Base-by-base conservation (phyloP, 2,329 filamentous ascomycete species). In the Claviceps digitariae region DNA sequence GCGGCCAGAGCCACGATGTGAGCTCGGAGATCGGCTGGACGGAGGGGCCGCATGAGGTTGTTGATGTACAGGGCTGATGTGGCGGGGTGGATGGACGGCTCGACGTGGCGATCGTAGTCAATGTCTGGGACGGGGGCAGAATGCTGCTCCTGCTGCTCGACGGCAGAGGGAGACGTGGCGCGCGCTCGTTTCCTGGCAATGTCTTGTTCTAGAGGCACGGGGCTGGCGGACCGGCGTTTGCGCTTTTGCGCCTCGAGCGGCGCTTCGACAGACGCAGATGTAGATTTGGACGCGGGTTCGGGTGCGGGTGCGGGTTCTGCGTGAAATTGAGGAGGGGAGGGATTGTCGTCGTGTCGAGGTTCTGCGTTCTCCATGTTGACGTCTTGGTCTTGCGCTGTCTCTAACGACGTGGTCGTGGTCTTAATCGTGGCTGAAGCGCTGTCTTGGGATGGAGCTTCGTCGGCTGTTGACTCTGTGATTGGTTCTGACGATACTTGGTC, bases 1-100 rank as follows among this genome's bases (percentile, higher is more conserved):
- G 82, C 75, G 2, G 88, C 87, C 43, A 96, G 77, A 7, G 77
- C 71, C 45, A 79, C 65, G 4, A 97, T 74, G 63, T 96, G 82
- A 1, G 78, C 74, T 60, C 79, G 81, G 1, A 97, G 77, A 20
- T 75, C 73, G 27, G 74, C 71, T 0, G 82, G 78, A 55, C 88
- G 85, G 23, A 97, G 74, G 10, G 93, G 90, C 48, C 91, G 84
- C 81, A 94, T 90, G 52, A 97, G 81, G 62, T 95, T 85, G 66
- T 84, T 84, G 60, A 97, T 93, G 70, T 96, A 97, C 48, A 97
- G 73, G 17, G 87, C 84, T 34, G 81, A 70, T 3, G 90, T 91
- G 5, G 85, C 82, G 23, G 81, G 78, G 66, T 93, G 87, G 38
- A 83, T 69, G 0, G 87, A 77, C 7, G 84, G 82, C 25, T 68